Conservation (phyloP, 1,284 basidiomycete species). For the Leccinum cinnamomeum region DNA sequence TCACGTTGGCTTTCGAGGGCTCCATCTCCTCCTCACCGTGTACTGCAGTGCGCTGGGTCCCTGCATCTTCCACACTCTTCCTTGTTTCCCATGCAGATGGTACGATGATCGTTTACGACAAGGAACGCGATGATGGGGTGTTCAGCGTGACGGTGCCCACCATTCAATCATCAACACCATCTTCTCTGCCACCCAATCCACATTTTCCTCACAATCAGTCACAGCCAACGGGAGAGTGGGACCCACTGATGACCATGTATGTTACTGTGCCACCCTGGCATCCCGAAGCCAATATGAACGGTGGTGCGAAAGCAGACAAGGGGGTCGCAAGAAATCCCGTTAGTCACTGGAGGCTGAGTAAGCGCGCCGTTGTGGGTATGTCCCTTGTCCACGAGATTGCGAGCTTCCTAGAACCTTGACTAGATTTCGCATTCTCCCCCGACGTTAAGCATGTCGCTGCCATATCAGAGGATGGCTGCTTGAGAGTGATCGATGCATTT, state of each 20-base stretch:
- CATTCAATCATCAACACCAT: constrained; percentile 16
- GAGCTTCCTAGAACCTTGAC: constrained; percentile 3
- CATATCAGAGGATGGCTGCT: constrained; percentile 86
- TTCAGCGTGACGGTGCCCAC: constrained; percentile 63
- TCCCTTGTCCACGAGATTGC: constrained; percentile 11
- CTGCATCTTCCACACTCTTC: constrained; percentile 81
- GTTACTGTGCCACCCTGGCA: constrained; percentile 85
- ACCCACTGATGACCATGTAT: constrained; percentile 70
- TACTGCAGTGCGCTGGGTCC: constrained; percentile 85
- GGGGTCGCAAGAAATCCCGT: constrained; percentile 80
- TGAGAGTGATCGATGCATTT: constrained; percentile 83
- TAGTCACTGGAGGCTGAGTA: constrained; percentile 79
- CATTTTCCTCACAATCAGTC: constrained; percentile 15
- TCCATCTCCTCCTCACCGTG: constrained; percentile 28
- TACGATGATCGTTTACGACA: constrained; percentile 84
- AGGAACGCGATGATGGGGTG: constrained; percentile 82
- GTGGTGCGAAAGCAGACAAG: constrained; percentile 50
- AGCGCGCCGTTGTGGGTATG: constrained; percentile 72
- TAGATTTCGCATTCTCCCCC: constrained; percentile 88
- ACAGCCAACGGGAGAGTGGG: constrained; percentile 51
- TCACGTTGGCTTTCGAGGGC: constrained; percentile 9
- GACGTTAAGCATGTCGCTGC: constrained; percentile 85
- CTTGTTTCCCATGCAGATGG: constrained; percentile 92
- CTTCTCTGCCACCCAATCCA: constrained; percentile 13
- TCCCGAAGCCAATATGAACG: constrained; percentile 48